These are phyloP conservation scores for Neonectria punicea DNA, from an alignment of 2,329 filamentous ascomycete genomes.

Conservation along the genomic window DNA sequence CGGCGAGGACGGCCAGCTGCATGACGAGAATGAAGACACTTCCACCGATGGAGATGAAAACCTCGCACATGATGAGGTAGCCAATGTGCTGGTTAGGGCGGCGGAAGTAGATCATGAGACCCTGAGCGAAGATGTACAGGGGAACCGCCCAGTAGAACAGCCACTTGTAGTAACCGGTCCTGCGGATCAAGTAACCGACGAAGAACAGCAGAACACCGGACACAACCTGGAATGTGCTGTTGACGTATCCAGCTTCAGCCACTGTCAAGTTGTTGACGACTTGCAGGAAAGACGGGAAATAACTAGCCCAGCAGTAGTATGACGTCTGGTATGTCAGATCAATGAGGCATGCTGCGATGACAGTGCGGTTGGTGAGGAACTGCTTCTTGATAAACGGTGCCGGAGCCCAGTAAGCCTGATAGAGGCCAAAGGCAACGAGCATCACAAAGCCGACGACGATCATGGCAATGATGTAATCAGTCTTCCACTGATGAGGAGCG, in stretches of 20 bases:
- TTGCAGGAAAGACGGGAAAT: constrained; percentile 66
- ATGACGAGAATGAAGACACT: constrained; percentile 65
- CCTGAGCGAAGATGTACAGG: constrained; percentile 64
- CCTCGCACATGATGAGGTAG: constrained; percentile 63
- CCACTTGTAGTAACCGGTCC: constrained; percentile 61
- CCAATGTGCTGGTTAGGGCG: constrained; percentile 53
- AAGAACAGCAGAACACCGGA: constrained; percentile 60
- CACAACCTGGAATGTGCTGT: constrained; percentile 62
- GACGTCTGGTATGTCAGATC: constrained; percentile 57
- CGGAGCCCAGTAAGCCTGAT: constrained; percentile 67
- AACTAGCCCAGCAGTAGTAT: constrained; percentile 64
- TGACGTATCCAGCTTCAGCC: constrained; percentile 58
- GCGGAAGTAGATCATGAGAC: constrained; percentile 51
- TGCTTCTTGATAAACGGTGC: constrained; percentile 65
- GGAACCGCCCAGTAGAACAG: constrained; percentile 56
- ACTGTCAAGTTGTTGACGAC: constrained; percentile 58
- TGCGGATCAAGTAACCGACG: constrained; percentile 58
- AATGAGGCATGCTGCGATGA: constrained; percentile 61
- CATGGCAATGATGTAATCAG: constrained; percentile 68
- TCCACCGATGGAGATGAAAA: constrained; percentile 63
- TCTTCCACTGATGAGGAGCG: constrained; percentile 62
- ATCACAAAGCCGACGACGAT: constrained; percentile 68
- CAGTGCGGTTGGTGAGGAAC: constrained; percentile 62
- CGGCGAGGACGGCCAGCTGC: constrained; percentile 68
- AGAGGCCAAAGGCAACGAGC: constrained; percentile 65